Evolutionary conservation across 108 stramenopile species (phyloP).

Genomic region (Nannochloropsis oceanica): DNA sequence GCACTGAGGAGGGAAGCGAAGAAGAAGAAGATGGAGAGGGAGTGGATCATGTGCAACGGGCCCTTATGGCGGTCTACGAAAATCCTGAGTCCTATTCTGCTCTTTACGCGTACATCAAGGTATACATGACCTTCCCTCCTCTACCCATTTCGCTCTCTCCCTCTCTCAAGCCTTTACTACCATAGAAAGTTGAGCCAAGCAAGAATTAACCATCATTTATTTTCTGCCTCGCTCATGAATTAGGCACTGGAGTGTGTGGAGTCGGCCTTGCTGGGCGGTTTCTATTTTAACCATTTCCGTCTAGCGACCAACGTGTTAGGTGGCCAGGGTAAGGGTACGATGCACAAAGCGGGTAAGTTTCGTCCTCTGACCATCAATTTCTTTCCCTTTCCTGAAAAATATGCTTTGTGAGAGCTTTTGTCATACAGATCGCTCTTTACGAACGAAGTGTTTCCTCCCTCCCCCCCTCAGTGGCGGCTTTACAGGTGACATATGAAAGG

Average conservation of each 20-base stretch:
- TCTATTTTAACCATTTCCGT: conserved; percentile 21
- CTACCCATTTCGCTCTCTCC: background rate
- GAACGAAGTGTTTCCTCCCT: too few species aligned
- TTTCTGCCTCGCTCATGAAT: background rate
- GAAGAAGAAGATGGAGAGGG: background rate
- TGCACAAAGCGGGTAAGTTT: conserved; percentile 2
- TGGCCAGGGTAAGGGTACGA: conserved; percentile 18
- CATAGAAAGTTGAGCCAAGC: background rate
- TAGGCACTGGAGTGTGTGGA: conserved; percentile 24
- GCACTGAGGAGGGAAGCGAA: background rate
- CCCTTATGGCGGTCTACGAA: conserved; percentile 11
- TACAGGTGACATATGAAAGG: conserved; percentile 16
- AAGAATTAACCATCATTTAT: background rate
- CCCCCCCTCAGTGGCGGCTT: background rate
- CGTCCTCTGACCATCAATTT: too few species aligned
- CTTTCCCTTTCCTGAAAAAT: too few species aligned
- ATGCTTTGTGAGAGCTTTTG: too few species aligned
- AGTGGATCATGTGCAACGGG: conserved; percentile 1
- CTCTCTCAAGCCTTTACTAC: background rate
- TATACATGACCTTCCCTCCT: background rate
- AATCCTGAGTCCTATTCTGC: conserved; percentile 13
- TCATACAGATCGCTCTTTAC: too few species aligned
- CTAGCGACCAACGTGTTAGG: conserved; percentile 30
- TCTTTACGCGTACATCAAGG: conserved; percentile 22
- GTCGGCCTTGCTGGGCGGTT: conserved; percentile 18